Evolutionary conservation across 352 stramenopile species (phyloP), one percentile per base, ranked within the genome.

Genomic region (Phytophthora cajani): DNA sequence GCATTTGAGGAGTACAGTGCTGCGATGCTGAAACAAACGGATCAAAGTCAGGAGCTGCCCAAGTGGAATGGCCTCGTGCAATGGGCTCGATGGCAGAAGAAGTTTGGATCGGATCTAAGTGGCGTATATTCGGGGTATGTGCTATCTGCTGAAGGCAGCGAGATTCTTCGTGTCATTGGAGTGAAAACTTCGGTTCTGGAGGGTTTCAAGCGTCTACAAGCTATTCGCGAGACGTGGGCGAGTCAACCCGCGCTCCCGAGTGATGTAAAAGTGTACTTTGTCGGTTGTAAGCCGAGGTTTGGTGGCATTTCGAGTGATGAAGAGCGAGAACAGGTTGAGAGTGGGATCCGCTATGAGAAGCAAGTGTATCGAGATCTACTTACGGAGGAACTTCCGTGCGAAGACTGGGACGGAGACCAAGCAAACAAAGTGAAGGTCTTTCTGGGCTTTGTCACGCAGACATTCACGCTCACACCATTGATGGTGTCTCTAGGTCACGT

Each of bases 211-310:
- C 47, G 40, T 16, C 72, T 72, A 9, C 75, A 82, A 53, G 72
- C 65, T 11, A 80, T 85, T 56, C 77, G 79, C 25, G 32, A 76
- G 27, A 89, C 83, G 0, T 88, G 83, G 81, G 66, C 62, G 2
- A 75, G 44, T 40, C 46, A 42, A 27, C 11, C 19, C 17, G 25
- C 11, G 3, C 62, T 84, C 6, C 58, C 62, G 8, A 25, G 30
- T 1, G 61, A 70, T 8, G 61, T 83, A 6, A 67, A 71, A 49
- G 55, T 88, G 1, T 38, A 79, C 23, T 88, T 88, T 56, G 40
- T 85, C 5, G 80, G 79, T 4, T 86, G 79, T 44, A 25, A 2
- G 38, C 17, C 44, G 17, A 51, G 5, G 5, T 51, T 51, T 19
- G 44, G 10, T 23, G 44, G 1, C 7, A 17, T 25, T 11, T 23